Evolutionary conservation across 257 asterid species (phyloP).

Genomic region (Knoxia roxburghii): DNA sequence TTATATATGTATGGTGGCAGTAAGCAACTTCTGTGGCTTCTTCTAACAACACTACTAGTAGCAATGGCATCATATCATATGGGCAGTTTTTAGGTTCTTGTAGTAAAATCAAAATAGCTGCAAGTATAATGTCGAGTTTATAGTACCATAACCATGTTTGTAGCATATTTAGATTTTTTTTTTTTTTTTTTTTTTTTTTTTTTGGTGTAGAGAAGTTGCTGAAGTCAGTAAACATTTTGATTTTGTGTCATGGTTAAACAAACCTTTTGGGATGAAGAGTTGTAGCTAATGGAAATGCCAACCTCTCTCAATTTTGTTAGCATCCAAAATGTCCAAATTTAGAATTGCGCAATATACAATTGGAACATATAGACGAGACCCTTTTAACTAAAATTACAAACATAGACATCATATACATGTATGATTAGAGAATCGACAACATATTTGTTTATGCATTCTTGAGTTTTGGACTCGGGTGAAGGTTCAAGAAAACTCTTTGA

Average conservation of each 20-base stretch:
- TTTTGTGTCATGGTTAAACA: not conserved
- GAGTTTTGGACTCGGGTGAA: too few species aligned
- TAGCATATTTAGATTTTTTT: not conserved
- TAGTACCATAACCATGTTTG: not conserved
- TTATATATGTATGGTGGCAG: not conserved
- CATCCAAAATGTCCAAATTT: not conserved
- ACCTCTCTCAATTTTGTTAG: conserved; percentile 12
- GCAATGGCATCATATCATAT: not conserved
- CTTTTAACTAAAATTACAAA: too few species aligned
- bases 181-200: not conserved
- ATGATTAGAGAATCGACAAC: too few species aligned
- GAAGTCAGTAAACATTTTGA: not conserved
- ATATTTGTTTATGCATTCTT: too few species aligned
- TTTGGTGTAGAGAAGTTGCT: not conserved
- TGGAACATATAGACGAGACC: too few species aligned
- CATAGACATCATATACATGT: too few species aligned
- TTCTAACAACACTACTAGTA: conserved; percentile 1
- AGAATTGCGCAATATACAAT: too few species aligned
- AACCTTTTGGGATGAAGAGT: conserved; percentile 16
- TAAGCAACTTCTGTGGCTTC: conserved; percentile 1
- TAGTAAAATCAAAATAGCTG: not conserved
- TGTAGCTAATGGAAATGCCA: conserved; percentile 17
- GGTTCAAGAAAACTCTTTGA: too few species aligned
- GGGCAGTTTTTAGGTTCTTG: not conserved
- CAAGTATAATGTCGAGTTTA: not conserved